Evolutionary conservation across 257 asterid genomes (phyloP).

Genomic region (Sherardia arvensis): DNA sequence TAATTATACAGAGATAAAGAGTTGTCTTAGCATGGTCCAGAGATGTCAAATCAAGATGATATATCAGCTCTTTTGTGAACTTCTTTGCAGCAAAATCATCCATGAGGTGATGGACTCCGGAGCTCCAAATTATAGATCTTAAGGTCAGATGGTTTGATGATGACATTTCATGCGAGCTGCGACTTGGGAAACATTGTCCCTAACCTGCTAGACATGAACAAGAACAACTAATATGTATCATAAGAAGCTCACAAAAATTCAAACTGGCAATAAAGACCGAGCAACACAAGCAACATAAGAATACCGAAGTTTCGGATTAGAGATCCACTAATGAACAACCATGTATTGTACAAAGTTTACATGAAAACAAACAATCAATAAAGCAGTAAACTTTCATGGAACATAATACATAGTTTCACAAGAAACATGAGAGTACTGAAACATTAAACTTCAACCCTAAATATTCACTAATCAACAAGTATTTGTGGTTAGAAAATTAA

Average conservation of each 20-base stretch:
- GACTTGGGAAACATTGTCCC: constrained; percentile 43
- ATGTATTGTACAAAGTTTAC: too few species aligned
- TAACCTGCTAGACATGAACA: not conserved
- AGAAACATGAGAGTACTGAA: not conserved
- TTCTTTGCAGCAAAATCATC: constrained; percentile 58
- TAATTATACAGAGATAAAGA: too few species aligned
- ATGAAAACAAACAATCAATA: not conserved
- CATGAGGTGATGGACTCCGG: constrained; percentile 53
- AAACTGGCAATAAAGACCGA: too few species aligned
- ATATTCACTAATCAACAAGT: not conserved
- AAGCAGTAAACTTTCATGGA: not conserved
- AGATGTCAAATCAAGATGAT: constrained; percentile 52
- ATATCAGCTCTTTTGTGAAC: constrained; percentile 51
- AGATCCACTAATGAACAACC: too few species aligned
- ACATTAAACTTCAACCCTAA: not conserved
- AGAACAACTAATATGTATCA: not conserved
- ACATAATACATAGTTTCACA: constrained; percentile 6
- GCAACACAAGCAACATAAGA: too few species aligned
- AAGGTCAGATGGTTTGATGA: constrained; percentile 50
- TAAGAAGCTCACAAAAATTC: not conserved
- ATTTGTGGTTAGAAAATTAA: not conserved
- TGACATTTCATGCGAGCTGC: constrained; percentile 52
- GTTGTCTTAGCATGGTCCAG: constrained; percentile 45
- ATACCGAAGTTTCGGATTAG: too few species aligned
- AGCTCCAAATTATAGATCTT: constrained; percentile 55